Base-by-base conservation (phyloP, 768 basidiomycete species). In the Hypholoma fasciculare region DNA sequence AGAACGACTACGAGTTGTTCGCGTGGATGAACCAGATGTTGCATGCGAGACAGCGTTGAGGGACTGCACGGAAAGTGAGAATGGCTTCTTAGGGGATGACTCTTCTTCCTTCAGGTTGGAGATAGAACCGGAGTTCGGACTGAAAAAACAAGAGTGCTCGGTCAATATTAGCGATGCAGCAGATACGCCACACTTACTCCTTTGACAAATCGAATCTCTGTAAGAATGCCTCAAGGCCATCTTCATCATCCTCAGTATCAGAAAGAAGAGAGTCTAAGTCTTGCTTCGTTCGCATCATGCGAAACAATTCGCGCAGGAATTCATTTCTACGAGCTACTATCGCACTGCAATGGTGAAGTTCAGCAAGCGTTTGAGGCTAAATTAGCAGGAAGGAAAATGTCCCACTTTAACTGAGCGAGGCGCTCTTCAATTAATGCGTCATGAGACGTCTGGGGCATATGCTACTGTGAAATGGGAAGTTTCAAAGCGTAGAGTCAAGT, bases 291-390 rank as follows among this genome's bases (percentile, higher is more conserved):
- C 77, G 79, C 49, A 90, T 79, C 77, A 92, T 82, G 52, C 74
- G 72, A 72, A 82, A 88, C 84, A 92, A 85, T 69, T 91, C 82
- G 43, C 79, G 78, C 68, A 92, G 79, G 49, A 91, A 79, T 53
- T 76, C 85, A 85, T 89, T 87, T 70, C 90, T 78, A 63, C 84
- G 85, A 48, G 79, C 72, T 44, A 84, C 72, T 61, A 92, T 86
- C 62, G 76, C 78, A 68, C 90, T 92, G 61, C 17, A 59, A 52
- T 50, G 44, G 57, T 42, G 17, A 40, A 51, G 55, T 50, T 59
- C 50, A 59, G 50, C 12, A 13, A 19, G 7, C 43, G 42, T 53
- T 49, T 44, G 38, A 37, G 13, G 58, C 34, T 50, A 52, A 42
- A 34, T 52, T 57, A 20, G 26, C 38, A 43, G 12, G 59, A 47